Base-by-base conservation (phyloP, 192 early-diverging fungal species). In the Jimgerdemannia lactiflua region DNA sequence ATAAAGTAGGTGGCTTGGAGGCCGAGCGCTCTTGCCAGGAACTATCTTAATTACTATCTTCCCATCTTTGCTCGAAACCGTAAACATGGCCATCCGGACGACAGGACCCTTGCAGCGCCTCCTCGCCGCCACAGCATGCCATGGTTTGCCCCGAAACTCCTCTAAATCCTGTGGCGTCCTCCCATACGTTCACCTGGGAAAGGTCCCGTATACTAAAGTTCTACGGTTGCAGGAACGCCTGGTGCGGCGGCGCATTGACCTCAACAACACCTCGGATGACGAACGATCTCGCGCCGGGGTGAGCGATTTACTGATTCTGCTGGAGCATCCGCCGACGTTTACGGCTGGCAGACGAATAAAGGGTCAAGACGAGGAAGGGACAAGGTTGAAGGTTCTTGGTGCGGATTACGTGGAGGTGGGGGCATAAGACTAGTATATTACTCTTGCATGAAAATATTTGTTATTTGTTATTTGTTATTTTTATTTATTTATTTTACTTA, bases 311-410 rank as follows among this genome's bases (percentile, higher is more conserved):
- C 43, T 95, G 7, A 74, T 94, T n/a, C 79, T 94, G 64, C 83
- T 95, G 0, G 85, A 98, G 80, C 98, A 99, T 75, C 84, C 92
- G 3, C 96, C 96, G 4, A 95, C 95, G 3, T 99, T 90, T 78
- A 99, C 98, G 17, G 92, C 92, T 65, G 98, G 98, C 1, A 89
- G 96, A 49, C 83, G 98, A 66, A 91, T 95, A 77, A 82, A 77
- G 65, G 76, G 84, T 6, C 77, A 82, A 18, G 72, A 80, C 2
- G 79, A 83, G 17, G 91, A 92, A 71, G 80, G 78, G 10, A 41
- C 73, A 10, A 84, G 91, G 43, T 77, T 94, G 68, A 71, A 76
- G n/a, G 67, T 67, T 0, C 77, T 93, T 7, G 94, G 92, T n/a
- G 92, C 94, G 41, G 93, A 90, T 8, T 94, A 92, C 79, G 86